Evolutionary conservation across 352 stramenopile genomes (phyloP).

Genomic region (Phytopythium kandeliae): DNA sequence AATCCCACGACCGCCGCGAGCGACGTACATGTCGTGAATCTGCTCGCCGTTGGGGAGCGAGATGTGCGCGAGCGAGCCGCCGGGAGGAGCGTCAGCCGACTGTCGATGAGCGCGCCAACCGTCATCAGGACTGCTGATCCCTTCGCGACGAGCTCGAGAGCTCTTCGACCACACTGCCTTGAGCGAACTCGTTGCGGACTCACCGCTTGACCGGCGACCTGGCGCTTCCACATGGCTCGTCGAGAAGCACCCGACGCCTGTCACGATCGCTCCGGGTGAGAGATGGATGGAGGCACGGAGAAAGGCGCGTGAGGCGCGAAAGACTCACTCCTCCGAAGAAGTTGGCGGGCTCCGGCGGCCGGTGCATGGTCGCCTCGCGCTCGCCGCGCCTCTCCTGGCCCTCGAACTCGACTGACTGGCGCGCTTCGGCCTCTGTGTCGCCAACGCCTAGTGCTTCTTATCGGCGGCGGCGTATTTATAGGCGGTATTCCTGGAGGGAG

Average conservation of each 20-base stretch:
- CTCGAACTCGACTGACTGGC: not conserved
- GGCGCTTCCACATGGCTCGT: slow-evolving; percentile 66
- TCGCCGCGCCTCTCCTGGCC: too few species aligned
- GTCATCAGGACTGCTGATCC: too few species aligned
- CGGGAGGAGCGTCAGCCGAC: not conserved
- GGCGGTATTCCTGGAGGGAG: not conserved
- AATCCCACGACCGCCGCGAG: too few species aligned
- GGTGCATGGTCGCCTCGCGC: not conserved
- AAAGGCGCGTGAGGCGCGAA: not conserved
- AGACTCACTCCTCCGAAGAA: slow-evolving; percentile 28
- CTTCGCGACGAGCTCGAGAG: too few species aligned
- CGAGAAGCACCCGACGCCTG: slow-evolving; percentile 48
- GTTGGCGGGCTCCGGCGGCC: slow-evolving; percentile 13
- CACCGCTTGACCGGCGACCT: slow-evolving; percentile 21
- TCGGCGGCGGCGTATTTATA: not conserved
- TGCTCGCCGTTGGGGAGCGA: slow-evolving; percentile 58
- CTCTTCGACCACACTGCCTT: too few species aligned
- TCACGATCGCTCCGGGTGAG: not conserved
- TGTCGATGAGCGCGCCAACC: too few species aligned
- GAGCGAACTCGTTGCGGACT: not conserved
- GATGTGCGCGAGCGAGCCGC: slow-evolving; percentile 24
- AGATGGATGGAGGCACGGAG: not conserved
- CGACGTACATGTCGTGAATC: slow-evolving; percentile 63
- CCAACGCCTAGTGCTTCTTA: not conserved
- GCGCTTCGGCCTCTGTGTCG: not conserved